Evolutionary conservation across 176 grass and related monocot genomes (phyloP), one percentile per base, ranked within the genome.

Genomic region (Themeda triandra): DNA sequence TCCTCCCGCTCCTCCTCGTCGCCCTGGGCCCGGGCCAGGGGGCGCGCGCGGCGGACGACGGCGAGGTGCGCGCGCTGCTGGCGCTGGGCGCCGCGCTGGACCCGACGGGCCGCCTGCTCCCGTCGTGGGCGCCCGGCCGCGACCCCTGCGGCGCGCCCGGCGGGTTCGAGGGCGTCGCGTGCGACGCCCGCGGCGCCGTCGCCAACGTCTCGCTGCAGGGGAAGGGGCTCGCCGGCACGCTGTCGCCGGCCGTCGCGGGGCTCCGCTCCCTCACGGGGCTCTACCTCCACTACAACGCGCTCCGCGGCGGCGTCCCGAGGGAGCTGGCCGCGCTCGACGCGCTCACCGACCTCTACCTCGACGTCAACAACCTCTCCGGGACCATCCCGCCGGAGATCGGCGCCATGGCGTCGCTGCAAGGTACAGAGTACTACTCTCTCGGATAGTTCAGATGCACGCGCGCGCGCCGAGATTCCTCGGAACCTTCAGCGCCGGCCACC

Each of bases 181-280:
- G 96, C 87, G 92, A 98, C 65, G 85, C 42, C 63, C 69, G 76
- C 63, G 96, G 96, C 18, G 91, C 81, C 32, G 91, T 98, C 42
- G 93, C 96, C 32, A 98, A 98, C 79, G 89, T 98, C 40, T 98
- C 96, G 69, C 89, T 98, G 71, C 96, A 94, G 82, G 96, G 93
- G 35, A 95, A 90, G 80, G 91, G 91, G 35, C 92, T 98, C 69
- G 46, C 86, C 25, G 93, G 96, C 45, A 86, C 89, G 82, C 92
- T 98, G 6, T 53, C 96, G 14, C 91, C 93, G 27, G 91, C 91
- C 54, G 71, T 98, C 17, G 73, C 89, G 15, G 87, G 77, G 0
- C 96, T 98, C 78, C 78, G 65, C 37, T 81, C 76, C 73, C 92
- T 98, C 69, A 92, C 87, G 1, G 93, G 93, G 2, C 90, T 98